Evolutionary conservation across 1,284 basidiomycete species (phyloP).

Genomic region (Peniophora sp.): DNA sequence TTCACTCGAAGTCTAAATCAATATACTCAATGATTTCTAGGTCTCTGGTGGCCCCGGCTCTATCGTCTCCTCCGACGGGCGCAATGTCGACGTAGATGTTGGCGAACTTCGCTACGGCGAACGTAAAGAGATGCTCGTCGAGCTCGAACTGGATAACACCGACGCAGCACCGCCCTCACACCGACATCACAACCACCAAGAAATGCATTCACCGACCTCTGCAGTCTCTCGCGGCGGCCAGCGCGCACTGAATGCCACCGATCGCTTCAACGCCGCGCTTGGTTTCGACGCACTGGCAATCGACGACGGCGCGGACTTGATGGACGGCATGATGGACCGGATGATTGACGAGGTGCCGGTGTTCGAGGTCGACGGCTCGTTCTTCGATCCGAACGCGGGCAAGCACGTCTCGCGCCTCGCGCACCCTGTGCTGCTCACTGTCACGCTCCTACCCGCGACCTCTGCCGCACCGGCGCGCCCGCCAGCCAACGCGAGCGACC

Average conservation of each 20-base stretch:
- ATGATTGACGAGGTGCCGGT: conserved; percentile 94
- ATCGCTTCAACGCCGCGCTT: conserved; percentile 75
- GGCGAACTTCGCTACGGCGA: conserved; percentile 89
- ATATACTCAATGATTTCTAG: too few species aligned
- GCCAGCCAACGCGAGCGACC: conserved; percentile 55
- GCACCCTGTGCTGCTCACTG: conserved; percentile 82
- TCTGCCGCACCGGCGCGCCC: conserved; percentile 33
- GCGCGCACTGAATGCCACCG: conserved; percentile 59
- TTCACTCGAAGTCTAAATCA: too few species aligned
- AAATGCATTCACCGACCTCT: too few species aligned
- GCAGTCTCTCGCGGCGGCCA: conserved; percentile 14
- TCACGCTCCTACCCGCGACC: conserved; percentile 69
- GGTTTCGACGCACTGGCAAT: conserved; percentile 68
- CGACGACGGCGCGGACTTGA: conserved; percentile 58
- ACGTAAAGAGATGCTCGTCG: conserved; percentile 89
- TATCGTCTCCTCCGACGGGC: conserved; percentile 81
- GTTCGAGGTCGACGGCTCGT: conserved; percentile 86
- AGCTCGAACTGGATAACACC: conserved; percentile 82
- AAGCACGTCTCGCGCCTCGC: conserved; percentile 81
- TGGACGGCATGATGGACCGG: conserved; percentile 80
- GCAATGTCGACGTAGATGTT: conserved; percentile 93
- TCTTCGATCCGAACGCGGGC: conserved; percentile 78
- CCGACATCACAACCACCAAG: conserved; percentile 7
- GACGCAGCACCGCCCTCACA: conserved; percentile 30
- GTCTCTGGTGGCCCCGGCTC: conserved; percentile 80